These are phyloP conservation scores for Metarhizium anisopliae DNA, from an alignment of 2,329 filamentous ascomycete genomes.

Conservation along the genomic window DNA sequence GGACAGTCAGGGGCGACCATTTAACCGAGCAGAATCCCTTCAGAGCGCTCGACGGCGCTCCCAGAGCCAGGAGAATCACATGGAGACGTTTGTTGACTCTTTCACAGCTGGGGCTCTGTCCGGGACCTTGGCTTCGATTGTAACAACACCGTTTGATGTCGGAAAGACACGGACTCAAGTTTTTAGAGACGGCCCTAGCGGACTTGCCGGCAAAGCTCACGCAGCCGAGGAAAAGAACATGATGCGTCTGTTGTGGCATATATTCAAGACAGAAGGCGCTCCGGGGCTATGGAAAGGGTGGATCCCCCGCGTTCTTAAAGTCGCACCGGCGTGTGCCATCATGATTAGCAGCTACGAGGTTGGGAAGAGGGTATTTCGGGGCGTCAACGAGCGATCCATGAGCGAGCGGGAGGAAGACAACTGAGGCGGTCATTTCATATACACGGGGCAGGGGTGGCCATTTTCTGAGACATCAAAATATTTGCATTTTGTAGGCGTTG, in stretches of 20 bases:
- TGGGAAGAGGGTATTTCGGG: slow-evolving; percentile 77
- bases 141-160: slow-evolving; percentile 94
- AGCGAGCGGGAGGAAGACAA: slow-evolving; percentile 3
- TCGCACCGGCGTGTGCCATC: slow-evolving; percentile 92
- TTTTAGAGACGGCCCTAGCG: slow-evolving; percentile 45
- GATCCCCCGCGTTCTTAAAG: slow-evolving; percentile 85
- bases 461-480: background rate
- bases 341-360: slow-evolving; percentile 99
- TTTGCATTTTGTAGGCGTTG: slow-evolving; percentile 2
- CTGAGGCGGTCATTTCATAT: background rate
- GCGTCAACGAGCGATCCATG: slow-evolving; percentile 51
- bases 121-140: slow-evolving; percentile 74
- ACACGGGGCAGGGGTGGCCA: background rate
- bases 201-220: slow-evolving; percentile 24
- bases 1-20: slow-evolving; percentile 32
- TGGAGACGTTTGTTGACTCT: slow-evolving; percentile 75
- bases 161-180: slow-evolving; percentile 94
- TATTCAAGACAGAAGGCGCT: slow-evolving; percentile 76
- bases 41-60: slow-evolving; percentile 41
- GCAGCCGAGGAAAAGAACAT: slow-evolving; percentile 71
- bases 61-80: slow-evolving; percentile 60
- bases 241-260: slow-evolving; percentile 78
- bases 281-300: slow-evolving; percentile 82
- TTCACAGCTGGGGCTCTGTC: slow-evolving; percentile 80
- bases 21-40: slow-evolving; percentile 27